Percentiles rank a stretch among this genome's conserved stretches.
These are phyloP conservation scores for Alisma plantagoaquatica DNA, from an alignment of 106 monocot species.

Conservation along the genomic window DNA sequence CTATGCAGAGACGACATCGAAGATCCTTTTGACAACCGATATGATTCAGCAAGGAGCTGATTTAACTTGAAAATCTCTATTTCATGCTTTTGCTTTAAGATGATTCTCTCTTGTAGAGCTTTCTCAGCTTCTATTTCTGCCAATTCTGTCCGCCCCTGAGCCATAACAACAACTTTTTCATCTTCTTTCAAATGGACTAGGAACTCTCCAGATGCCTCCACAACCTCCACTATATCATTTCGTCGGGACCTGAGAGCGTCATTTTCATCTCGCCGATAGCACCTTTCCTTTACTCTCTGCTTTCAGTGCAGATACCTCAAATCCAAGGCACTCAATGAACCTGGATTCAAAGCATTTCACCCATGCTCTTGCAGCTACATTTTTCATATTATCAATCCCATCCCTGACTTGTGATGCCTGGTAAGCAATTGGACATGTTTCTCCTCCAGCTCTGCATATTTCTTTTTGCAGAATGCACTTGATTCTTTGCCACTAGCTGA, in stretches of 20 bases:
- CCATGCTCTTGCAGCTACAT: slow-evolving; percentile 69
- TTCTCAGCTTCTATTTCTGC: slow-evolving; percentile 78
- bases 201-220: slow-evolving; percentile 90
- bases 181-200: slow-evolving; percentile 83
- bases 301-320: slow-evolving; percentile 70
- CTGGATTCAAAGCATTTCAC: slow-evolving; percentile 60
- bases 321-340: slow-evolving; percentile 76
- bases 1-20: slow-evolving; percentile 4
- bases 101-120: slow-evolving; percentile 63
- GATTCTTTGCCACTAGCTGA: too few species aligned
- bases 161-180: slow-evolving; percentile 46
- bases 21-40: slow-evolving; percentile 36
- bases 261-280: slow-evolving; percentile 79
- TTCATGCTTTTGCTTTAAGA: slow-evolving; percentile 69
- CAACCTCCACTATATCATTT: slow-evolving; percentile 88
- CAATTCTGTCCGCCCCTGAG: slow-evolving; percentile 45
- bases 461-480: too few species aligned
- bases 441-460: slow-evolving; percentile 92
- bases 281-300: slow-evolving; percentile 75
- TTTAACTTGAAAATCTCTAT: slow-evolving; percentile 38
- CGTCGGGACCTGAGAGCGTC: slow-evolving; percentile 67
- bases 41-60: slow-evolving; percentile 59
- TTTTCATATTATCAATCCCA: slow-evolving; percentile 77
- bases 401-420: slow-evolving; percentile 64
- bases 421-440: slow-evolving; percentile 71